Conservation (phyloP, 768 basidiomycete genomes). For the Heimioporus sp. region DNA sequence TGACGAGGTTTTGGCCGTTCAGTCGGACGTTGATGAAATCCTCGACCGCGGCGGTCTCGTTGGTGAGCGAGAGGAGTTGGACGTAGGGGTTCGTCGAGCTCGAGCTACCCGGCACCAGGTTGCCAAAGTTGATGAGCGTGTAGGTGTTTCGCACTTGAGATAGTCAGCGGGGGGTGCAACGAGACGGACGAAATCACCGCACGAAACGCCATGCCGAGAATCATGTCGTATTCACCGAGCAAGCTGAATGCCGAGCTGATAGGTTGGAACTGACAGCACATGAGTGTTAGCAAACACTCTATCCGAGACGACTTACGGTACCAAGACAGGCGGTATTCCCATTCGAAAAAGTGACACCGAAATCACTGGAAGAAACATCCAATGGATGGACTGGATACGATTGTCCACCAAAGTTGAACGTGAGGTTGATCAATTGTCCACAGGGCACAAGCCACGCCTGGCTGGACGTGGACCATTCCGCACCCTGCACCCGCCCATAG, state of each 20-base stretch:
- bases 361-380: conserved; percentile 62
- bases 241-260: conserved; percentile 78
- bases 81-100: conserved; percentile 60
- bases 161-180: conserved; percentile 2
- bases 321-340: conserved; percentile 66
- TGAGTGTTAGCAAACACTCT: conserved; percentile 3
- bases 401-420: conserved; percentile 67
- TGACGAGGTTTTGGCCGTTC: conserved; percentile 55
- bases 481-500: conserved; percentile 75
- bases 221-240: conserved; percentile 77
- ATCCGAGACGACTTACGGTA: conserved; percentile 44
- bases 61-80: conserved; percentile 63
- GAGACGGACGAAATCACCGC: conserved; percentile 24
- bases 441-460: conserved; percentile 76
- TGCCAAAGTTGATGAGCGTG: conserved; percentile 68
- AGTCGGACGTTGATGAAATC: conserved; percentile 68
- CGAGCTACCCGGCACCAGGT: conserved; percentile 54
- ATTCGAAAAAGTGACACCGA: conserved; percentile 37
- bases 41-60: conserved; percentile 48
- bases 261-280: conserved; percentile 66
- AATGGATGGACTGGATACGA: conserved; percentile 75
- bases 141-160: conserved; percentile 73
- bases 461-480: conserved; percentile 53
- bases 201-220: conserved; percentile 81
- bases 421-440: conserved; percentile 66